Evolutionary conservation across 768 basidiomycete species (phyloP), one percentile per base, ranked within the genome.

Genomic region (Phaeotremella fagi): DNA sequence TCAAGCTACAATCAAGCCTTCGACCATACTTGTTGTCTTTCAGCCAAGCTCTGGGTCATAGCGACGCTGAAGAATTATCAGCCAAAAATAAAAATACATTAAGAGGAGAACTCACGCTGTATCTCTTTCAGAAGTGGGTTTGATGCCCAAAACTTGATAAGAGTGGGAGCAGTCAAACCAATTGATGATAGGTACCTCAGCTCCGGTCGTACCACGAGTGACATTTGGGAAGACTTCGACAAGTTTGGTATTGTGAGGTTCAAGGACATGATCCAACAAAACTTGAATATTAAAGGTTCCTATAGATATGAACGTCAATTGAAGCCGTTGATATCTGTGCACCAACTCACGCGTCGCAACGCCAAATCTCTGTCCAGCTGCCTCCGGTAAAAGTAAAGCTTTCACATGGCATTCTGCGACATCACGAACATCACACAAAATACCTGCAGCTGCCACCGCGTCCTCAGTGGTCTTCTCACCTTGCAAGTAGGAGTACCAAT

Each of bases 341-440:
- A n/a, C 9, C 33, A 25, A 50, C 54, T 33, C 35, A 55, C 54
- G 18, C 6, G 54, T 55, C 18, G 49, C 49, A 20, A 55, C 36
- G 1, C 54, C 54, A 27, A 55, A 49, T 20, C 57, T 26, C 33
- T 54, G 45, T 1, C 57, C 57, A 4, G 23, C 57, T 4, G 57
- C 57, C 33, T 49, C 43, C 2, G 52, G 52, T 12, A 54, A 43
- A 22, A 54, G 25, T 18, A 54, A 25, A 7, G 52, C 45, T 26
- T 45, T 49, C 27, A 54, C 33, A 29, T 59, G 57, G 25, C 46
- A 48, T 18, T 15, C 18, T 18, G 52, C 57, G 14, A 59, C 48
- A 31, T 59, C 57, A 6, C 52, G 50, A 12, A 59, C 47, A 28
- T 54, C 57, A 28, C 54, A 55, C n/a, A 55, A 29, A 23, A 55